Conservation (phyloP, 257 asterid species). For the Rhazya stricta region DNA sequence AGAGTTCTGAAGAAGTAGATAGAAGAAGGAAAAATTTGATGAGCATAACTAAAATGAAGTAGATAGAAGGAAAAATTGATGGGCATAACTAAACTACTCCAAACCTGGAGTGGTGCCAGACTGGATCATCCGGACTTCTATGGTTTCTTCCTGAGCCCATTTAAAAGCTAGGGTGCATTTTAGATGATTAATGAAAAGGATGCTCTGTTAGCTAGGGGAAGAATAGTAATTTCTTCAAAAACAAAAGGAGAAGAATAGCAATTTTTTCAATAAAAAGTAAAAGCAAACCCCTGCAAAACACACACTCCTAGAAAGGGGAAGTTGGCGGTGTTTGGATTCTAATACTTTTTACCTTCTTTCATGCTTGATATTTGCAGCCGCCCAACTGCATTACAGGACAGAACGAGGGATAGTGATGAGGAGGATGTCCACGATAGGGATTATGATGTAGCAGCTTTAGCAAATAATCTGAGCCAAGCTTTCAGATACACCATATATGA, state of each 20-base stretch:
- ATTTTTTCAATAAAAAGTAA: not conserved
- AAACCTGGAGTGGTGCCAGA: not conserved
- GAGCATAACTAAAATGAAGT: not conserved
- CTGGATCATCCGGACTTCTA: not conserved
- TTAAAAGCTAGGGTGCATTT: not conserved
- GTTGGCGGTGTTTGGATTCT: not conserved
- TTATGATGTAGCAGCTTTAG: slow-evolving; percentile 88
- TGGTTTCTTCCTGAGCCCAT: not conserved
- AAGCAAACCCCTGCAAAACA: not conserved
- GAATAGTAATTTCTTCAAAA: not conserved
- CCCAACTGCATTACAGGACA: slow-evolving; percentile 82
- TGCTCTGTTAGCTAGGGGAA: not conserved
- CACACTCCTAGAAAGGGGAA: not conserved
- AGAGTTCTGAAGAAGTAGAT: not conserved
- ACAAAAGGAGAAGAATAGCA: not conserved
- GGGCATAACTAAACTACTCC: not conserved
- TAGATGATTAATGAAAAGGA: not conserved
- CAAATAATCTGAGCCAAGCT: slow-evolving; percentile 87
- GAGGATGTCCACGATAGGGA: slow-evolving; percentile 87
- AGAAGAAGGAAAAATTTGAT: not conserved
- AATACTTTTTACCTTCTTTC: not conserved
- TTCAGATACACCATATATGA: slow-evolving; percentile 78
- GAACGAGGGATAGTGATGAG: slow-evolving; percentile 86
- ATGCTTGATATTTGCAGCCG: slow-evolving; percentile 55
- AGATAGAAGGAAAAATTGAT: not conserved